Percentiles rank a stretch among this genome's conserved stretches.
Evolutionary conservation across 768 basidiomycete genomes (phyloP).

Genomic region (Russula sp.): DNA sequence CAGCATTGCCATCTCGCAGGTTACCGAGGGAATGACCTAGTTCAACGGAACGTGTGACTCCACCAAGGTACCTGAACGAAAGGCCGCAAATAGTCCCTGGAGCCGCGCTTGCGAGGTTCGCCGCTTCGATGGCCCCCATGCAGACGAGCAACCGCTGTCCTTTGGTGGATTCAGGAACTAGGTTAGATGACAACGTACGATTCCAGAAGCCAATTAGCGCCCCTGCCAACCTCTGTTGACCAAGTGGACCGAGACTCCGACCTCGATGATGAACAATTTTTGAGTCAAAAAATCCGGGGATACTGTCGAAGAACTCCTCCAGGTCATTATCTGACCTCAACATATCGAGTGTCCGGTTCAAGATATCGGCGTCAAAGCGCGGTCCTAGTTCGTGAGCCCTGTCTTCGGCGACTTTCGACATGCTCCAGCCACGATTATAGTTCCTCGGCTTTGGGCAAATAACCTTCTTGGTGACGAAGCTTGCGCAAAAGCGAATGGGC

Average conservation of each 20-base stretch:
- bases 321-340: not conserved
- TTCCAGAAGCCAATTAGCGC: not conserved
- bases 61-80: not conserved
- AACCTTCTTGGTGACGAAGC: no score
- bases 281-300: constrained; percentile 5
- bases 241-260: not conserved
- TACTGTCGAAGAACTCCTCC: not conserved
- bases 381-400: not conserved
- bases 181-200: not conserved
- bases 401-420: not conserved
- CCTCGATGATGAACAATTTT: not conserved
- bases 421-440: no score
- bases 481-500: no score
- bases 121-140: not conserved
- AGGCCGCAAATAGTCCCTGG: not conserved
- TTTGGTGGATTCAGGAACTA: not conserved
- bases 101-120: not conserved
- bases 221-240: not conserved
- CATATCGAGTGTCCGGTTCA: constrained; percentile 4
- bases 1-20: not conserved
- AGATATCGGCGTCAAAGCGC: not conserved
- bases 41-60: not conserved
- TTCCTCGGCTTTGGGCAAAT: no score
- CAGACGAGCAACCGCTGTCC: not conserved
- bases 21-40: not conserved